Evolutionary conservation across 768 basidiomycete species (phyloP), one percentile per base, ranked within the genome.

Genomic region (Exsudoporus frostii): DNA sequence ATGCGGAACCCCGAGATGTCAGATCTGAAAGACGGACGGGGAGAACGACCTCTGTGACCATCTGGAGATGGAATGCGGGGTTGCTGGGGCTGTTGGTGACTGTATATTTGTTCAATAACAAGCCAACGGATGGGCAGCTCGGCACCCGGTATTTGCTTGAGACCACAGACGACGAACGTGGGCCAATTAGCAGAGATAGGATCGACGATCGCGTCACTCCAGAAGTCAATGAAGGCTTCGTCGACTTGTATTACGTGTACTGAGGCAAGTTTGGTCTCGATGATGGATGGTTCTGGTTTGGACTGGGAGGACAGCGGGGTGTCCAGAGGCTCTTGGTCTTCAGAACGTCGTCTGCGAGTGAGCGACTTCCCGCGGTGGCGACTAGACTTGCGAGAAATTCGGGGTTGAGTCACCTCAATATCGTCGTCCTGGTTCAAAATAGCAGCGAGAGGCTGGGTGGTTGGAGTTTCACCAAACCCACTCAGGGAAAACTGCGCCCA

Each of bases 181-280:
- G 88, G 88, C 88, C 85, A 90, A 39, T 72, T 67, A 1, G 75
- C 66, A 0, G 85, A 73, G 52, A 89, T 78, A 17, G 86, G 82
- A 61, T 92, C 89, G 15, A 84, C 71, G 30, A 90, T 64, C 2
- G 87, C 79, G 61, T 92, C 89, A 46, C 76, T 79, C 88, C 88
- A 91, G 64, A 90, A 90, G 66, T 92, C 89, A 49, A 90, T 71
- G 65, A 92, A 91, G 1, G 88, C 87, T 61, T 91, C 89, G 61
- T 92, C 90, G 11, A 92, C 63, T 54, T 82, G 77, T n/a, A 84
- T 70, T 33, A 81, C 57, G 9, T 61, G 60, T 8, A 69, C 60
- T 2, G 68, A 68, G 14, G 75, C 70, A 11, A 85, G 67, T 9
- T 70, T 66, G 0, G 76, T 75, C 20, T 77, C 72, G 55, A 69